phyloP scores from a whole-genome alignment of 192 early-diverging fungal genomes.

The Helicostylum pulchrum region DNA sequence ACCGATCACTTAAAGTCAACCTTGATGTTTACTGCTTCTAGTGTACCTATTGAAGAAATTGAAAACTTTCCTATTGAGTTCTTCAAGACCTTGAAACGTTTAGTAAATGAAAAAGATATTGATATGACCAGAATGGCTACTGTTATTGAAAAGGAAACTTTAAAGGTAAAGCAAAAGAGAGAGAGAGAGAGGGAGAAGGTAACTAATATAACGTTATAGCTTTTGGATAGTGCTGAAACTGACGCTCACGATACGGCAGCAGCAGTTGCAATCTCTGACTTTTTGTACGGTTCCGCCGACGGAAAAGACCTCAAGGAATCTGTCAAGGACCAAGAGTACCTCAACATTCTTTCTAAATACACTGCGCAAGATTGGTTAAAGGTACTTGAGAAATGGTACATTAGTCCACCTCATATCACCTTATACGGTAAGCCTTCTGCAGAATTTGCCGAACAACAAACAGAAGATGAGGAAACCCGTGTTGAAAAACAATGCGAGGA shows the following conservation, averaged over 20 bases:
- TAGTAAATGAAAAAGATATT: constrained; percentile 48
- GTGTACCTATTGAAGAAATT: constrained; percentile 53
- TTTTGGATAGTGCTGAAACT: constrained; percentile 39
- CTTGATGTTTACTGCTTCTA: constrained; percentile 43
- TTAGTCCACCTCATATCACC: constrained; percentile 42
- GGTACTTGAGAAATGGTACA: constrained; percentile 46
- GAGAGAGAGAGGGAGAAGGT: too few relatives aligned
- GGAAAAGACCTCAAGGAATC: constrained; percentile 46
- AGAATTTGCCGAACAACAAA: constrained; percentile 44
- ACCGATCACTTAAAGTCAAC: constrained; percentile 44
- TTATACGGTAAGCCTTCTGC: constrained; percentile 56
- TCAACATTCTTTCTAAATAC: constrained; percentile 40
- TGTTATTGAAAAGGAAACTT: constrained; percentile 48
- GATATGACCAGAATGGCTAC: constrained; percentile 56
- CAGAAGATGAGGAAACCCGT: constrained; percentile 49
- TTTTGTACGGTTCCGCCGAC: constrained; percentile 49
- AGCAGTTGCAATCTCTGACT: constrained; percentile 38
- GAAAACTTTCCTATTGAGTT: constrained; percentile 45
- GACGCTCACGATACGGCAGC: constrained; percentile 34
- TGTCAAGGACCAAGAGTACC: constrained; percentile 41
- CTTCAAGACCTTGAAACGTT: constrained; percentile 40
- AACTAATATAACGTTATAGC: constrained; percentile 13
- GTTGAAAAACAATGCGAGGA: constrained; percentile 43
- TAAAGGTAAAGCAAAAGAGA: constrained; percentile 33
- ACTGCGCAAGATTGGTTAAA: constrained; percentile 46